Conservation (phyloP, 2,329 filamentous ascomycete genomes). For the Aspergillus vadensis region DNA sequence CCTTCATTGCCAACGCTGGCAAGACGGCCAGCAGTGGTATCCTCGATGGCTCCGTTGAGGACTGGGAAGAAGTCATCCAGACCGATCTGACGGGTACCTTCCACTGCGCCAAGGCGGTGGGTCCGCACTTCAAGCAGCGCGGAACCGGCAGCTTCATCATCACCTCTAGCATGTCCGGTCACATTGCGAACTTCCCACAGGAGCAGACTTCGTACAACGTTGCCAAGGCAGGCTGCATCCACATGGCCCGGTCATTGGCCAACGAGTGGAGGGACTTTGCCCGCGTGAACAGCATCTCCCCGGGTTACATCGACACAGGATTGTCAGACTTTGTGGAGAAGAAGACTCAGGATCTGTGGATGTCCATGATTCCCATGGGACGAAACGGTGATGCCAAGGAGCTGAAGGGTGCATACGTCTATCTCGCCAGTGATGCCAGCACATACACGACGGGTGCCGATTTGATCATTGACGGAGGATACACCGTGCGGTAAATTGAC, state of each 20-base stretch:
- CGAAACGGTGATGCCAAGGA: slow-evolving; percentile 66
- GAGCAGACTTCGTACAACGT: slow-evolving; percentile 68
- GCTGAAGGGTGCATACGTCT: slow-evolving; percentile 62
- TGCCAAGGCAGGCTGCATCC: slow-evolving; percentile 68
- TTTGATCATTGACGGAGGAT: slow-evolving; percentile 53
- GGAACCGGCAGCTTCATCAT: slow-evolving; percentile 66
- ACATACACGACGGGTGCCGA: slow-evolving; percentile 54
- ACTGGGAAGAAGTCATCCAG: slow-evolving; percentile 75
- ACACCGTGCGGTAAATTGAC: slow-evolving; percentile 43
- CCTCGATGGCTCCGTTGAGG: slow-evolving; percentile 69
- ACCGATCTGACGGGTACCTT: slow-evolving; percentile 86
- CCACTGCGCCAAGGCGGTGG: slow-evolving; percentile 86
- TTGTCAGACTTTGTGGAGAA: slow-evolving; percentile 65
- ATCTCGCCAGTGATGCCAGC: slow-evolving; percentile 51
- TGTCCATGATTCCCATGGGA: slow-evolving; percentile 62
- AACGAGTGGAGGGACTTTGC: slow-evolving; percentile 72
- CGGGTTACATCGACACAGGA: slow-evolving; percentile 69
- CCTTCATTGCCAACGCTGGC: slow-evolving; percentile 70
- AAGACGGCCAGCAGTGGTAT: slow-evolving; percentile 69
- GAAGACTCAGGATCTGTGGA: slow-evolving; percentile 60
- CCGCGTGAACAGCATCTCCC: slow-evolving; percentile 68
- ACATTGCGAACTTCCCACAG: slow-evolving; percentile 61
- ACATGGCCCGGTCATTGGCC: slow-evolving; percentile 64
- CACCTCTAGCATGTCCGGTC: slow-evolving; percentile 64
- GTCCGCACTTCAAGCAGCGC: slow-evolving; percentile 71